These are phyloP conservation scores for Biscogniauxia sp. DNA, from an alignment of 2,329 filamentous ascomycete species.

Conservation along the genomic window DNA sequence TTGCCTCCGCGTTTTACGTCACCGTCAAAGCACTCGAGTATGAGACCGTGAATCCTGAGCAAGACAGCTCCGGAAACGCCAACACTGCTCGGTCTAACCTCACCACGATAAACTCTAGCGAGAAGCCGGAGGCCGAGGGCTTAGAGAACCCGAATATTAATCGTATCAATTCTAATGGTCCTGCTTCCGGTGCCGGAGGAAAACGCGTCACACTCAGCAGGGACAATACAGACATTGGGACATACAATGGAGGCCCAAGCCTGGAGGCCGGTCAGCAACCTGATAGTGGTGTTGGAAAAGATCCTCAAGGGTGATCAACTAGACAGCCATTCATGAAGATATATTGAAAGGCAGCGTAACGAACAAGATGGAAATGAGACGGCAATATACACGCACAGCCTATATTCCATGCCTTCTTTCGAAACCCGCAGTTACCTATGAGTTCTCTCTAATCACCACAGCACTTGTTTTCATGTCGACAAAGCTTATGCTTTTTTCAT, in stretches of 20 bases:
- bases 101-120: not conserved
- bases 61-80: conserved; percentile 5
- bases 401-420: too few species aligned
- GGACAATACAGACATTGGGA: conserved; percentile 4
- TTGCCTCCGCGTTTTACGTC: conserved; percentile 33
- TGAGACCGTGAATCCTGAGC: conserved; percentile 24
- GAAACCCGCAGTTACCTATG: too few species aligned
- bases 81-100: not conserved
- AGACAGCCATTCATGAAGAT: not conserved
- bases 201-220: not conserved
- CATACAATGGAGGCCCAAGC: conserved; percentile 13
- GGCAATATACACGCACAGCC: too few species aligned
- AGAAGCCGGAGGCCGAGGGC: not conserved
- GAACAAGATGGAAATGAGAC: too few species aligned
- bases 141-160: not conserved
- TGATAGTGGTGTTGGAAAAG: not conserved
- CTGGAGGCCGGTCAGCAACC: conserved; percentile 12
- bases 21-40: conserved; percentile 25
- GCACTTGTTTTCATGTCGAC: too few species aligned
- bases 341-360: not conserved
- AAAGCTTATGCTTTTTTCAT: not conserved
- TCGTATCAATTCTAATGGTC: not conserved
- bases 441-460: too few species aligned
- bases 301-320: not conserved
- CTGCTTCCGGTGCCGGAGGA: not conserved